These are phyloP conservation scores for Naematelia aurantialba DNA, from an alignment of 768 basidiomycete genomes.

Conservation along the genomic window DNA sequence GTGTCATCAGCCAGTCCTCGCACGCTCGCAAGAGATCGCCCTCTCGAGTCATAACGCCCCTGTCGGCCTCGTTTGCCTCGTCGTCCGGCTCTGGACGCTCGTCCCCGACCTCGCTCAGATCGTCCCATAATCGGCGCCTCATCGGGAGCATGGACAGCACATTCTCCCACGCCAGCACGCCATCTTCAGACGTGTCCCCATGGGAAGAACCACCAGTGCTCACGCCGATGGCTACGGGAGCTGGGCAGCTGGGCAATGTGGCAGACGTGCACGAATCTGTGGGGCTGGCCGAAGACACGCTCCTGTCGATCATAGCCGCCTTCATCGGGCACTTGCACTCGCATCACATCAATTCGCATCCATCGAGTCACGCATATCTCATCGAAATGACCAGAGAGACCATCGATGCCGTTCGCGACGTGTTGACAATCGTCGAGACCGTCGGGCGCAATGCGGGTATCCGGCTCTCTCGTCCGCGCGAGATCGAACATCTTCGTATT, in stretches of 20 bases:
- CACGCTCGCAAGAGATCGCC: constrained; percentile 18
- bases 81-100: constrained; percentile 21
- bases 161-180: constrained; percentile 10
- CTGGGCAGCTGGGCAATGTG: constrained; percentile 9
- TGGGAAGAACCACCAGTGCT: constrained; percentile 23
- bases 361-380: constrained; percentile 86
- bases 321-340: constrained; percentile 97
- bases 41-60: constrained; percentile 17
- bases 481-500: constrained; percentile 62
- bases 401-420: constrained; percentile 85
- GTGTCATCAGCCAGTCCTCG: constrained; percentile 3
- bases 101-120: constrained; percentile 14
- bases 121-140: constrained; percentile 12
- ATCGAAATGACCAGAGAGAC: constrained; percentile 94
- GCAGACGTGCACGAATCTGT: constrained; percentile 49
- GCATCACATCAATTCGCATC: constrained; percentile 82
- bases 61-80: constrained; percentile 27
- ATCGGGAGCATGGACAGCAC: constrained; percentile 26
- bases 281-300: constrained; percentile 78
- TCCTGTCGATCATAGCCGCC: constrained; percentile 89
- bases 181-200: constrained; percentile 16
- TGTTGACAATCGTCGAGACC: constrained; percentile 79
- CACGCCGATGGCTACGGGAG: constrained; percentile 7
- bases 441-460: constrained; percentile 74
- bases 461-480: constrained; percentile 54